Base-by-base conservation (phyloP, 345 rosid species). In the Theobroma cacao region DNA sequence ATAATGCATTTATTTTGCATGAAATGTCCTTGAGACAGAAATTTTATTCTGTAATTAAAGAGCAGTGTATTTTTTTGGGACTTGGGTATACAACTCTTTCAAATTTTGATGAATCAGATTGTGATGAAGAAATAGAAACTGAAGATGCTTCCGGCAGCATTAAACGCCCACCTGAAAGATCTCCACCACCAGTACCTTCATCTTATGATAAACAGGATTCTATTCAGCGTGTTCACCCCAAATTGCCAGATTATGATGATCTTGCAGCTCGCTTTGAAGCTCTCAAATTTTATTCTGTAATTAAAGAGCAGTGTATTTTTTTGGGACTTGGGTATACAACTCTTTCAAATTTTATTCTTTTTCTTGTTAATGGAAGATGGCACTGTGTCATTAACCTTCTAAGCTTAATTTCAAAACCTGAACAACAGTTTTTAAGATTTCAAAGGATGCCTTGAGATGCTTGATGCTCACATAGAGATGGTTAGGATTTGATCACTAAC, bases 221-320 rank as follows among this genome's bases (percentile, higher is more conserved):
- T 0, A 80, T 73, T 77, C 91, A 82, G 72, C 85, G 65, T 36
- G 86, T 87, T 81, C 97, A 95, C 82, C 99, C 97, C 3, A 93
- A 93, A 79, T 82, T 95, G 68, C 99, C 98, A 1, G 96, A 93
- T 78, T 95, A 91, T 47, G 98, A 95, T 72, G 85, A 81, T 33
- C 86, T 95, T 34, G 88, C 98, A 65, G 97, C 97, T 77, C 95
- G 93, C 40, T 95, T 93, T 65, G 91, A 91, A 82, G 90, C 97
- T 63, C 90, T 95, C 58, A 92, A 90, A n/a, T n/a, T n/a, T n/a
- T n/a, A n/a, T n/a, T n/a, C n/a, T n/a, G n/a, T n/a, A n/a, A n/a
- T n/a, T n/a, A n/a, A n/a, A n/a, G n/a, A n/a, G n/a, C n/a, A n/a
- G n/a, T n/a, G n/a, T n/a, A n/a, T n/a, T n/a, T n/a, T n/a, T n/a